Base-by-base conservation (phyloP, 2,329 filamentous ascomycete genomes). In the Onygenales sp. region DNA sequence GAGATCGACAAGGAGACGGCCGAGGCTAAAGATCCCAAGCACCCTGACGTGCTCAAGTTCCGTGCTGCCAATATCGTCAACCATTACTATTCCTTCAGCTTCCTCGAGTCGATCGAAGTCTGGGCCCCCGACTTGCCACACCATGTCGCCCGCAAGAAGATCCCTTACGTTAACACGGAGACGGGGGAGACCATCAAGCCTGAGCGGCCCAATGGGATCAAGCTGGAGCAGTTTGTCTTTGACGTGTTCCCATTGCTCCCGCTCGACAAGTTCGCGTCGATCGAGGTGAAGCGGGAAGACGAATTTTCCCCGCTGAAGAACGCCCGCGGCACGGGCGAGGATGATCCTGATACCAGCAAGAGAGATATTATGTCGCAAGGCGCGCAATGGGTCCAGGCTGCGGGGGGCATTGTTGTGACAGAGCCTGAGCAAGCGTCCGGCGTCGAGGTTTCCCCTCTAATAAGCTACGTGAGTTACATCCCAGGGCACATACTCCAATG, bases 281-380 rank as follows among this genome's bases (percentile, higher is more conserved):
- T 97, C 75, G 93, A 98, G 74, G 93, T 98, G 51, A 89, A 85
- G 71, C 89, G 93, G 57, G 91, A 96, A 76, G 93, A 98, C 62
- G 93, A 98, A 74, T 98, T 98, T 76, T 96, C 90, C 32, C 93
- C 93, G 4, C 77, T 98, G 61, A 98, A 98, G 84, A 98, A 98
- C 67, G 83, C 82, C 9, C 80, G 78, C 58, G 89, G 90, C 52
- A 90, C 88, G 42, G 89, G 88, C 35, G 87, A 95, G 74, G 93
- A 98, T 67, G 89, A 96, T 69, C 87, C 89, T 9, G 90, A 95
- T 61, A 98, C 93, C 50, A 95, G 90, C 78, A 89, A 85, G 74
- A 78, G 77, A 60, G 89, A 97, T 68, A 94, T 97, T 67, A 86
- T 95, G 83, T 76, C 78, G 45, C 93, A 97, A 74, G 93, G 93